Evolutionary conservation across 73 alveolate species (phyloP).

Genomic region (Paramecium sexaurelia): DNA sequence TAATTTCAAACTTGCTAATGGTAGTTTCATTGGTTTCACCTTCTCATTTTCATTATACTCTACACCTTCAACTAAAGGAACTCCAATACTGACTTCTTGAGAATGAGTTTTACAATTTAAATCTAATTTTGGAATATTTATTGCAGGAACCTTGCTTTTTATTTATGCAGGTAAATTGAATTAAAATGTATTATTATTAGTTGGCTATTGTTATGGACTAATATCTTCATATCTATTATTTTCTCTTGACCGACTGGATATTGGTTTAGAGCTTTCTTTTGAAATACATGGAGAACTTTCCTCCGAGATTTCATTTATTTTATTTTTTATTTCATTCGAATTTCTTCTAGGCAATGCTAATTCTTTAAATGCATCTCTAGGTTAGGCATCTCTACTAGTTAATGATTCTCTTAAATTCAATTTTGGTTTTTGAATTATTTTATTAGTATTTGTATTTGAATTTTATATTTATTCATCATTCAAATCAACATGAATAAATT

Average conservation of each 20-base stretch:
- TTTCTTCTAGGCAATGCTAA: conserved; percentile 12
- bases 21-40: background rate
- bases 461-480: background rate
- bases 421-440: background rate
- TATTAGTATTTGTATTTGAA: background rate
- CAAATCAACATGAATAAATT: background rate
- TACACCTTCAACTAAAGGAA: conserved; percentile 18
- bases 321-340: background rate
- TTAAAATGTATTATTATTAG: background rate
- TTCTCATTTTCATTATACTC: background rate
- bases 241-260: background rate
- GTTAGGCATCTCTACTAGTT: conserved; percentile 25
- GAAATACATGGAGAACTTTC: background rate
- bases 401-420: conserved; percentile 8
- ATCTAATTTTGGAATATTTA: conserved; percentile 15
- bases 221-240: background rate
- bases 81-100: conserved; percentile 13
- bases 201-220: background rate
- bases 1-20: conserved; percentile 20
- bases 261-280: background rate
- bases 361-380: background rate
- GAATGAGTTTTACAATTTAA: conserved; percentile 22
- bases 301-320: background rate
- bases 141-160: background rate
- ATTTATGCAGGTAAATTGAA: background rate